These are phyloP conservation scores for Stephanodiscus triporus DNA, from an alignment of 108 stramenopile genomes.

Conservation along the genomic window DNA sequence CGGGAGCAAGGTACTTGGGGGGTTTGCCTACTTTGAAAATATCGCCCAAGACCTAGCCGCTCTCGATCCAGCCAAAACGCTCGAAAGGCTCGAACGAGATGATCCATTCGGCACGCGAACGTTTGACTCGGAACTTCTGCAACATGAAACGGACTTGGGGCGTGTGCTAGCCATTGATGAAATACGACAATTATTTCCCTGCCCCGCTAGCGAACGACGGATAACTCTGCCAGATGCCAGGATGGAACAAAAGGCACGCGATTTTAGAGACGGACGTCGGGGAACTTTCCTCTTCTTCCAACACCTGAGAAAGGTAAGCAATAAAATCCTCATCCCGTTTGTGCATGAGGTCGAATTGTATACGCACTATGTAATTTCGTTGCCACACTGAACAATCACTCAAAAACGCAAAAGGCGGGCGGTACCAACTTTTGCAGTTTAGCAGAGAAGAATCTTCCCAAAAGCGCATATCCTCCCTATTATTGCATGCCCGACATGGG, in stretches of 20 bases:
- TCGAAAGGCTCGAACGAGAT: constrained; percentile 47
- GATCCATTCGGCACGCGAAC: constrained; percentile 78
- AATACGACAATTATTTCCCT: constrained; percentile 71
- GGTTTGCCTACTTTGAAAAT: constrained; percentile 13
- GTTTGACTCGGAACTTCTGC: constrained; percentile 58
- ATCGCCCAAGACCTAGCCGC: constrained; percentile 63
- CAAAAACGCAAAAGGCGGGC: constrained; percentile 25
- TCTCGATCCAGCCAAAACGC: constrained; percentile 49
- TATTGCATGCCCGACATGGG: constrained; percentile 81
- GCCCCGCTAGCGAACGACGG: constrained; percentile 56
- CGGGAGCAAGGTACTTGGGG: constrained; percentile 7
- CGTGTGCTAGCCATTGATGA: constrained; percentile 50
- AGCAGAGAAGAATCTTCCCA: constrained; percentile 70
- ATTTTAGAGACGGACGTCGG: constrained; percentile 56
- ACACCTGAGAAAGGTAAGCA: constrained; percentile 73
- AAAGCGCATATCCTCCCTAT: constrained; percentile 57
- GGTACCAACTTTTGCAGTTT: constrained; percentile 83
- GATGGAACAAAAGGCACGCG: constrained; percentile 49
- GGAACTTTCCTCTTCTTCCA: constrained; percentile 78
- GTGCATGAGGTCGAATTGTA: not conserved
- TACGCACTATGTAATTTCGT: not conserved
- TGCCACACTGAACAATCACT: not conserved
- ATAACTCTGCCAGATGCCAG: constrained; percentile 80
- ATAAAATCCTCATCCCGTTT: not conserved
- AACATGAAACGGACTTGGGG: constrained; percentile 56